Percentiles rank a stretch among this genome's conserved stretches.
phyloP scores from a whole-genome alignment of 371 early-diverging fungal species.

The Amoeboaphelidium protococcarum region DNA sequence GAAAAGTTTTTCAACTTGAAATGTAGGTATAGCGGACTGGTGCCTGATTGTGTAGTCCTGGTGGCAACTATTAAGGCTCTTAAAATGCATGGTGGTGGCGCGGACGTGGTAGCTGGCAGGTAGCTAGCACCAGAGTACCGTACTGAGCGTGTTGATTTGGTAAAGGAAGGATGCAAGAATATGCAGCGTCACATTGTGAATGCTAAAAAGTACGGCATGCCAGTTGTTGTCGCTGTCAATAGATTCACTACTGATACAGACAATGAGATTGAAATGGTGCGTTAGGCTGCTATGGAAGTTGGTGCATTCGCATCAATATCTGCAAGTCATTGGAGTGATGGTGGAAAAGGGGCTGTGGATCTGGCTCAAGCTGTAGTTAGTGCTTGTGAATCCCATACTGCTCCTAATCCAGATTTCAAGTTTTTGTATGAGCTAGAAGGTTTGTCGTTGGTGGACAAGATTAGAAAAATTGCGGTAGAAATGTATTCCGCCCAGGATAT shows the following conservation, averaged over 20 bases:
- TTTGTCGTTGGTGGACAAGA: slow-evolving; percentile 61
- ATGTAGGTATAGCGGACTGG: slow-evolving; percentile 61
- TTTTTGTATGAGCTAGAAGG: slow-evolving; percentile 50
- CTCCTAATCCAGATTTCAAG: slow-evolving; percentile 26
- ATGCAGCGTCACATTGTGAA: slow-evolving; percentile 68
- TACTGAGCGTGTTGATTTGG: slow-evolving; percentile 51
- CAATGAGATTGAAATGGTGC: slow-evolving; percentile 58
- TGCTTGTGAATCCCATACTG: slow-evolving; percentile 25
- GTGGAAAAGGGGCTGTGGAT: slow-evolving; percentile 65
- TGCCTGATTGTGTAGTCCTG: slow-evolving; percentile 73
- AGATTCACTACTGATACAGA: slow-evolving; percentile 58
- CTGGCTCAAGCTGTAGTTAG: slow-evolving; percentile 55
- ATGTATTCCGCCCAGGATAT: slow-evolving; percentile 83
- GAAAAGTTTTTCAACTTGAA: slow-evolving; percentile 96
- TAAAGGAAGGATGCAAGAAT: slow-evolving; percentile 57
- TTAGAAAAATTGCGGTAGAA: slow-evolving; percentile 59
- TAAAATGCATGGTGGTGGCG: slow-evolving; percentile 92
- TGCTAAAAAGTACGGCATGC: slow-evolving; percentile 58
- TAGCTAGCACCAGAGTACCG: slow-evolving; percentile 64
- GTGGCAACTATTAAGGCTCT: slow-evolving; percentile 83
- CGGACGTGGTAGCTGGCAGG: slow-evolving; percentile 70
- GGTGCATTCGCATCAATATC: slow-evolving; percentile 66
- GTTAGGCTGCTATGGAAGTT: slow-evolving; percentile 34
- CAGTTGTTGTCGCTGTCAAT: slow-evolving; percentile 82
- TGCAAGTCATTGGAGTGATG: slow-evolving; percentile 73